Conservation (phyloP, 2,329 filamentous ascomycete genomes). For the Colletotrichum gloeosporioides region DNA sequence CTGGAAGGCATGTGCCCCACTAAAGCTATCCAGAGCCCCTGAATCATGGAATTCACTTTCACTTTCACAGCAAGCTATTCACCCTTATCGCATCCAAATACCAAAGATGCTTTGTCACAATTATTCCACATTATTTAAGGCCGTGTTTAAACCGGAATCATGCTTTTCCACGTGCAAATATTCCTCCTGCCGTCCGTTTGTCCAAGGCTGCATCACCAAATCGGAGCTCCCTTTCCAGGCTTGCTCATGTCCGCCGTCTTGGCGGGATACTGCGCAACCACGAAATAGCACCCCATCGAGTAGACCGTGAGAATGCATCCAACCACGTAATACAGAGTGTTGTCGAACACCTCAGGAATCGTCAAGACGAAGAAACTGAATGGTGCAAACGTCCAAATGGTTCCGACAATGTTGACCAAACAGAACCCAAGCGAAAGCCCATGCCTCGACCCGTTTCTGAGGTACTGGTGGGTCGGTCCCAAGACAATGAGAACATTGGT, state of each 20-base stretch:
- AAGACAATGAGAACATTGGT: conserved; percentile 18
- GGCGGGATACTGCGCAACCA: background rate
- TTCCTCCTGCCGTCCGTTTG: background rate
- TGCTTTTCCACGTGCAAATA: too few relatives aligned
- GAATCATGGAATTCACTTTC: background rate
- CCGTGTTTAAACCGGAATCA: too few relatives aligned
- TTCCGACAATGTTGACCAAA: background rate
- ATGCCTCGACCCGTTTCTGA: conserved; percentile 1
- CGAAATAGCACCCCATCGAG: background rate
- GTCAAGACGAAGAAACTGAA: background rate
- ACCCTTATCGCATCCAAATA: background rate
- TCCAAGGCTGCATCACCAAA: background rate
- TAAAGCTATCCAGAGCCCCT: background rate
- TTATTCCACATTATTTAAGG: background rate
- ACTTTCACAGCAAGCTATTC: background rate
- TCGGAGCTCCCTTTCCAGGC: background rate
- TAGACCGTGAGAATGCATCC: background rate
- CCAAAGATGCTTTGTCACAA: background rate
- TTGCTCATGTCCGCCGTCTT: background rate
- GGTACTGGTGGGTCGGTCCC: conserved; percentile 9
- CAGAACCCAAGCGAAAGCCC: conserved; percentile 17
- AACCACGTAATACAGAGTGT: background rate
- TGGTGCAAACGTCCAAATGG: background rate
- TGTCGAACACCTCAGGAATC: background rate
- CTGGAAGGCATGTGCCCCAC: background rate